Conservation (phyloP, 2,329 filamentous ascomycete genomes). For the Domatiomyces globalis region DNA sequence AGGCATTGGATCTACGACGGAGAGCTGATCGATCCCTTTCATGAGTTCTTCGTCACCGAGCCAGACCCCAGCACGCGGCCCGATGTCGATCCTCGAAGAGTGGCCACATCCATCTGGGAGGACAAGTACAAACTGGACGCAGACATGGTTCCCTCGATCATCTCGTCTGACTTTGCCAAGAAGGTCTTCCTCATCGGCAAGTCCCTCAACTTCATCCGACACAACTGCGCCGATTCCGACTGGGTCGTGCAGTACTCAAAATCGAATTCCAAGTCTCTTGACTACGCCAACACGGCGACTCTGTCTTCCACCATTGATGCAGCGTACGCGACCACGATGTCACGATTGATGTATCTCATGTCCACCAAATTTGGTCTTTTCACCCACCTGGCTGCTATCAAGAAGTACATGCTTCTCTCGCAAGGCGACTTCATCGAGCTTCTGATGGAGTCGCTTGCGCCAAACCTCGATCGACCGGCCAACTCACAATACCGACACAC, state of each 20-base stretch:
- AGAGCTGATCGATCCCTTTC: conserved; percentile 88
- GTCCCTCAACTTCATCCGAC: conserved; percentile 92
- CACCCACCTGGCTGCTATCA: conserved; percentile 78
- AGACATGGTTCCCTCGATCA: conserved; percentile 81
- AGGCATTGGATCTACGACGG: conserved; percentile 97
- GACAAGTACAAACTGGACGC: conserved; percentile 84
- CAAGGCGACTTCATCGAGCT: conserved; percentile 96
- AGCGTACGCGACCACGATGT: conserved; percentile 97
- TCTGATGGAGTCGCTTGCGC: conserved; percentile 88
- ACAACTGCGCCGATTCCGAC: conserved; percentile 80
- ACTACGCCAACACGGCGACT: conserved; percentile 73
- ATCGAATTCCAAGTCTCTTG: conserved; percentile 75
- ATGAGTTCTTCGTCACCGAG: conserved; percentile 89
- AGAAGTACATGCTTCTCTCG: conserved; percentile 85
- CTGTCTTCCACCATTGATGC: conserved; percentile 90
- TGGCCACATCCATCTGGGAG: conserved; percentile 86
- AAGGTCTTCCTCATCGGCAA: conserved; percentile 97
- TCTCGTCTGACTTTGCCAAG: conserved; percentile 82
- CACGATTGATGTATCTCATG: conserved; percentile 84
- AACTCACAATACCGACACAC: conserved; percentile 94
- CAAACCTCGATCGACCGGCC: conserved; percentile 87
- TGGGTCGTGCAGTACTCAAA: conserved; percentile 97
- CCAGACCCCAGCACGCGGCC: conserved; percentile 46
- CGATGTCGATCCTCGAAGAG: conserved; percentile 33
- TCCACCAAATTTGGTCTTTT: conserved; percentile 89